These are phyloP conservation scores for Aspergillus cristatus DNA, from an alignment of 495 filamentous ascomycete genomes.

Conservation along the genomic window DNA sequence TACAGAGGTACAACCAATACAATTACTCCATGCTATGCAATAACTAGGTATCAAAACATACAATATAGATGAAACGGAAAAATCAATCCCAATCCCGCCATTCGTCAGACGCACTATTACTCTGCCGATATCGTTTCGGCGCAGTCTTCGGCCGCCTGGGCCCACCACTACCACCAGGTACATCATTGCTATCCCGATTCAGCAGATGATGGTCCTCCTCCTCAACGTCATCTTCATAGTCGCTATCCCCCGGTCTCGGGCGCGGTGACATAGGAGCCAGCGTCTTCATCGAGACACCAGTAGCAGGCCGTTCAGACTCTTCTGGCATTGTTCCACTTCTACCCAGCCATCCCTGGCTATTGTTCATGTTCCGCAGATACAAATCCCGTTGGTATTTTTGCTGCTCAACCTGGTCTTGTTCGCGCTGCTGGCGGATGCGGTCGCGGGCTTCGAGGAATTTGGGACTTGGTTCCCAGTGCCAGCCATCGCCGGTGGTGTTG, in stretches of 20 bases:
- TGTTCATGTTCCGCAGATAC: constrained; percentile 32
- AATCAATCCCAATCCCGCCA: constrained; percentile 38
- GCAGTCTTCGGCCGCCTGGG: no score
- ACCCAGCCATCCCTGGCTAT: constrained; percentile 25
- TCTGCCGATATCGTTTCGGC: not conserved
- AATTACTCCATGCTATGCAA: no score
- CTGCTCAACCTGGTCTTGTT: constrained; percentile 42
- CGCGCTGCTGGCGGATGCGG: constrained; percentile 45
- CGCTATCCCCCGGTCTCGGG: constrained; percentile 34
- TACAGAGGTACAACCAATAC: no score
- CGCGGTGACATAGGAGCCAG: constrained; percentile 36
- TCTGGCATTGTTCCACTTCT: constrained; percentile 3
- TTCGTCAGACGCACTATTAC: constrained; percentile 20
- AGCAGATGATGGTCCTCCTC: constrained; percentile 15
- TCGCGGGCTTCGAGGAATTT: constrained; percentile 63
- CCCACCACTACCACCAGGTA: constrained; percentile 1
- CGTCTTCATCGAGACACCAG: constrained; percentile 47
- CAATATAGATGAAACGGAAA: not conserved
- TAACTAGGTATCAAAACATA: no score
- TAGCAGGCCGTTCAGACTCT: constrained; percentile 38
- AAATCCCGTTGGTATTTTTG: constrained; percentile 39
- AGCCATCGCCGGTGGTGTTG: constrained; percentile 86
- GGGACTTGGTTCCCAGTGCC: constrained; percentile 79
- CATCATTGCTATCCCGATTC: constrained; percentile 8
- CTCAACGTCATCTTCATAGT: constrained; percentile 24